A percentile compares a stretch with the other conserved stretches of the same genome.
phyloP scores from a whole-genome alignment of 176 grass and related monocot genomes.

The Coix lacrymajobi region DNA sequence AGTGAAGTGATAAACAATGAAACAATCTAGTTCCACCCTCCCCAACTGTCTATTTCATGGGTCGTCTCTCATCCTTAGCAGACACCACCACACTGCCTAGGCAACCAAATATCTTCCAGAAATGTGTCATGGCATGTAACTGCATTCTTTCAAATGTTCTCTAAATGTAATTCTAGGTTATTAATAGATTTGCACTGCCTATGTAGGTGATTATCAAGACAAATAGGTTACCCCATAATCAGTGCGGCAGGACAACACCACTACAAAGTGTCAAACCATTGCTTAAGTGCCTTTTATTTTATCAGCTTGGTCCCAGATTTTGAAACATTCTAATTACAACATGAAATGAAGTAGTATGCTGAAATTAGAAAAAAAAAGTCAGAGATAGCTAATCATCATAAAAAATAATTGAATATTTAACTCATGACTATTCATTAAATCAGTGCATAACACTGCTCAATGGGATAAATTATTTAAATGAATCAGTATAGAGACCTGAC shows the following conservation, averaged over 20 bases:
- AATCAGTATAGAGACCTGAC: constrained; percentile 1
- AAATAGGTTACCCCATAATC: not conserved
- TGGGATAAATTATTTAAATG: not conserved
- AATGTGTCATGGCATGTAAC: not conserved
- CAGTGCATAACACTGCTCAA: not conserved
- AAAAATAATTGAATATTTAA: not conserved
- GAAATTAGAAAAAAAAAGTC: not conserved
- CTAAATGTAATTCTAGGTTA: too few species aligned
- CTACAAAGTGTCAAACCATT: not conserved
- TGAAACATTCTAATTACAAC: not conserved
- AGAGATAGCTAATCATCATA: not conserved
- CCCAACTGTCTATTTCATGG: not conserved
- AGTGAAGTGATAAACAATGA: not conserved
- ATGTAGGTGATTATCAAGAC: not conserved
- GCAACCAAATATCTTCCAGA: not conserved
- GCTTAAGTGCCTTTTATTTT: not conserved
- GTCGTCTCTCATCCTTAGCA: not conserved
- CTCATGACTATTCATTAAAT: not conserved
- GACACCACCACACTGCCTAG: not conserved
- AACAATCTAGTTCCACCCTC: not conserved
- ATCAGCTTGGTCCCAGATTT: not conserved
- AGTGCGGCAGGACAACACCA: not conserved
- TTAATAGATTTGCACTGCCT: not conserved
- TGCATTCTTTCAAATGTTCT: not conserved
- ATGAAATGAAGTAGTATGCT: not conserved